Conservation (phyloP, 148 eudicot species). For the Dysphania ambrosioides region DNA sequence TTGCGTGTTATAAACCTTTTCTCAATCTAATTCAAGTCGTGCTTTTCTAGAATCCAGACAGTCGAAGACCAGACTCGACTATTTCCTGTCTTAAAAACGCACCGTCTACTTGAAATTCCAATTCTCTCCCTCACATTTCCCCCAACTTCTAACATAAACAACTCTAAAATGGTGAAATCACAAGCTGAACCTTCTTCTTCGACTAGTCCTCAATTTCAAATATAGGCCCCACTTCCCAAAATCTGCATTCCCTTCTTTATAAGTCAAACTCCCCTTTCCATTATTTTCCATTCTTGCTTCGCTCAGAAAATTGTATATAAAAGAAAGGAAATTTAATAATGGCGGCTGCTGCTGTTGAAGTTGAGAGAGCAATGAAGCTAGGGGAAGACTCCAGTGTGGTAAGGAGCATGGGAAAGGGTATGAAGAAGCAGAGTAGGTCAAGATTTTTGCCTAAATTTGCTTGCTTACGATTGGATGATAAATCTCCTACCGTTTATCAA, state of each 20-base stretch:
- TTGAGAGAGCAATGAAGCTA: conserved; percentile 24
- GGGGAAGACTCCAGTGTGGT: conserved; percentile 18
- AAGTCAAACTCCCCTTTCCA: not conserved
- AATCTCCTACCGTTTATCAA: conserved; percentile 44
- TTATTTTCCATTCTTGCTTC: not conserved
- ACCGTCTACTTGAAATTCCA: not conserved
- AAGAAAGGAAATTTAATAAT: not conserved
- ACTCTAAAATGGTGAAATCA: not conserved
- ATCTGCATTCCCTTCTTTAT: not conserved
- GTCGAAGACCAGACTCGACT: not conserved
- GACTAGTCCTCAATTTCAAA: not conserved
- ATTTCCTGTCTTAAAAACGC: not conserved
- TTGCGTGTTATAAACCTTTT: no score
- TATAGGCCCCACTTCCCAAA: not conserved
- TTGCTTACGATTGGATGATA: conserved; percentile 54
- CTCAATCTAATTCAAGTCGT: not conserved
- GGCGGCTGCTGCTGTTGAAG: conserved; percentile 19
- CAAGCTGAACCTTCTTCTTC: not conserved
- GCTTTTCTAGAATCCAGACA: conserved; percentile 23
- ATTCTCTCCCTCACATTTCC: not conserved
- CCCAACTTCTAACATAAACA: not conserved
- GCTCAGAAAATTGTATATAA: not conserved
- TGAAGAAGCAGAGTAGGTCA: conserved; percentile 20
- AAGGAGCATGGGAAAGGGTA: conserved; percentile 6
- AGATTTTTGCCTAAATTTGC: conserved; percentile 38